These are phyloP conservation scores for Phytophthora sansomeana DNA, from an alignment of 352 stramenopile species.

Conservation along the genomic window DNA sequence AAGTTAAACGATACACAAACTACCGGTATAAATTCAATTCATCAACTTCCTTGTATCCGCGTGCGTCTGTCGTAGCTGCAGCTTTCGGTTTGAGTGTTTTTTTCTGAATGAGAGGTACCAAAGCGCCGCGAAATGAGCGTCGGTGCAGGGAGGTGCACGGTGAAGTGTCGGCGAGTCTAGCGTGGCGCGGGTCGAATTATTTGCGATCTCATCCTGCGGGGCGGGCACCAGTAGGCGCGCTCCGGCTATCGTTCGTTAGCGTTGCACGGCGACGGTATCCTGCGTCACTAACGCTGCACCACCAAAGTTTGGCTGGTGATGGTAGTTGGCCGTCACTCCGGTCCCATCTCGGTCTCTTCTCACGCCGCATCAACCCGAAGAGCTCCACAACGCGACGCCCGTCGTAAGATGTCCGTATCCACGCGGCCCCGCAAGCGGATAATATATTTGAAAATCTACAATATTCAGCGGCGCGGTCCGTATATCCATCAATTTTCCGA, in stretches of 20 bases:
- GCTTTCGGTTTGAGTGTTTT: too few relatives aligned
- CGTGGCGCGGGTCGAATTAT: neutral
- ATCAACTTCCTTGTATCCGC: neutral
- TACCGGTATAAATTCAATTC: conserved; percentile 19
- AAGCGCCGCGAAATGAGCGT: neutral
- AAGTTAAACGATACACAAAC: conserved; percentile 14
- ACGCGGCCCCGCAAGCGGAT: conserved; percentile 1
- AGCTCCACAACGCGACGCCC: conserved; percentile 6
- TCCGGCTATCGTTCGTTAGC: conserved; percentile 10
- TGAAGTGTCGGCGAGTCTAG: neutral
- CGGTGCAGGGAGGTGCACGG: neutral
- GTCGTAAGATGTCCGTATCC: conserved; percentile 23
- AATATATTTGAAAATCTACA: conserved; percentile 29
- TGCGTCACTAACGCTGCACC: neutral
- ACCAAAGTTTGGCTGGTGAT: neutral
- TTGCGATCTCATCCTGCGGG: conserved; percentile 10
- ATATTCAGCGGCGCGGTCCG: conserved; percentile 18
- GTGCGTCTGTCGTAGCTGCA: neutral
- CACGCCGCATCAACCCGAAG: neutral
- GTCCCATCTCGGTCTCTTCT: conserved; percentile 1
- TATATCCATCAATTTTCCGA: conserved; percentile 14
- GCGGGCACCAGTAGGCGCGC: neutral
- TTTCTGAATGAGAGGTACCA: too few relatives aligned
- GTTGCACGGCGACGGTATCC: conserved; percentile 1
- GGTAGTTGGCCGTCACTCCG: conserved; percentile 18